These are phyloP conservation scores for Galerina marginata DNA, from an alignment of 768 basidiomycete genomes.

Conservation along the genomic window DNA sequence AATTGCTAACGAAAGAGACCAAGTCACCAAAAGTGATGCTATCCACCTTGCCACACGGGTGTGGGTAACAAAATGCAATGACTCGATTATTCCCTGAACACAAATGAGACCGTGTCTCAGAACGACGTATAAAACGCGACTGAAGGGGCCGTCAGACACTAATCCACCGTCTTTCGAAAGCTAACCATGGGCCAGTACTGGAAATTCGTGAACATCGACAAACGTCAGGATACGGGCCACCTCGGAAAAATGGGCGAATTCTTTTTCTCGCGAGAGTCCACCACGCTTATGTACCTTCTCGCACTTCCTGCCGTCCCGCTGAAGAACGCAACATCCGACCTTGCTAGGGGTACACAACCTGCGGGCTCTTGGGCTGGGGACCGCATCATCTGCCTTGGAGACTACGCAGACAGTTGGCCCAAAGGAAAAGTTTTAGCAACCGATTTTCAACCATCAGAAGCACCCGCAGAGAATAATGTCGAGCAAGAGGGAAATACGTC, in stretches of 20 bases:
- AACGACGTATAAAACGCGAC: too few species aligned
- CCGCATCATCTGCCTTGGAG: conserved; percentile 26
- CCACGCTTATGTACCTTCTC: background rate
- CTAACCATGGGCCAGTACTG: conserved; percentile 8
- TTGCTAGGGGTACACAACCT: background rate
- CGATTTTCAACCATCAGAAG: background rate
- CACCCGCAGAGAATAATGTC: too few species aligned
- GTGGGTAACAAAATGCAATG: too few species aligned
- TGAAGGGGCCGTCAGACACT: background rate
- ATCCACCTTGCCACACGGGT: too few species aligned
- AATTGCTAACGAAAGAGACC: too few species aligned
- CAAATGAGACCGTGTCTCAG: too few species aligned
- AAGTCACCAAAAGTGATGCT: too few species aligned
- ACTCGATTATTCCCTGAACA: too few species aligned
- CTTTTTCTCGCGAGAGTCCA: background rate
- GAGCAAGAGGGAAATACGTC: too few species aligned
- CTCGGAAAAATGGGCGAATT: conserved; percentile 12
- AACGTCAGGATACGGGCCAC: background rate
- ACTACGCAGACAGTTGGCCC: conserved; percentile 19
- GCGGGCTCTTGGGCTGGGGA: conserved; percentile 24
- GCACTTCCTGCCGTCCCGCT: background rate
- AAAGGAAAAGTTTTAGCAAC: background rate
- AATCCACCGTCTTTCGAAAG: background rate
- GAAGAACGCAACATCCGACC: background rate
- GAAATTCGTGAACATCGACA: conserved; percentile 8